A percentile compares a stretch with the other conserved stretches of the same genome.
Evolutionary conservation across 306 rosid genomes (phyloP).

Genomic region (Medicago arabica): DNA sequence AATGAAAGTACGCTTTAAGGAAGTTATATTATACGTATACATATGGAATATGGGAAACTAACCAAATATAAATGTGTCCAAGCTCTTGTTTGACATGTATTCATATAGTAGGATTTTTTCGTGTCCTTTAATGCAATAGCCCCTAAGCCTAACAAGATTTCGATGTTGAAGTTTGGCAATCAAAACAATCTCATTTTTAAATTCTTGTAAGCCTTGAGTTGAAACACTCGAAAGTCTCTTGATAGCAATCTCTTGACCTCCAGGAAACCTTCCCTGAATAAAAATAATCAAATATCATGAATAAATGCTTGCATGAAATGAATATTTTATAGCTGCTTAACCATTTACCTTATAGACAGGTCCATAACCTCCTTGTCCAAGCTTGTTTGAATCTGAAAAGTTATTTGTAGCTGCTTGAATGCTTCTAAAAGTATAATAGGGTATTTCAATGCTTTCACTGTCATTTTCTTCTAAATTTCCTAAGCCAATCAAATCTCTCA

Average conservation of each 20-base stretch:
- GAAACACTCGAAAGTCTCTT: constrained; percentile 60
- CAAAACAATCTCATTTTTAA: constrained; percentile 2
- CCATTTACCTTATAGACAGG: constrained; percentile 57
- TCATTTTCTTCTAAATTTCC: constrained; percentile 42
- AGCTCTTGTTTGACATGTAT: constrained; percentile 57
- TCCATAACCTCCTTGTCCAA: constrained; percentile 70
- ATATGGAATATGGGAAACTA: constrained; percentile 5
- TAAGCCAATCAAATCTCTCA: constrained; percentile 42
- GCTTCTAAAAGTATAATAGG: constrained; percentile 44
- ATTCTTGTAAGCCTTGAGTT: constrained; percentile 46
- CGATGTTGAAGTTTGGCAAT: constrained; percentile 5
- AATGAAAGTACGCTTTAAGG: background rate
- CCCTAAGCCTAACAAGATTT: constrained; percentile 57
- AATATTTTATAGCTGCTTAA: background rate
- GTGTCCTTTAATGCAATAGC: constrained; percentile 48
- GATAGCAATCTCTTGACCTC: constrained; percentile 50
- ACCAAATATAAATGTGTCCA: constrained; percentile 62
- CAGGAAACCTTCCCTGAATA: constrained; percentile 46
- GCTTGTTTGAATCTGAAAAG: constrained; percentile 48
- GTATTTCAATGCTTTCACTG: constrained; percentile 35
- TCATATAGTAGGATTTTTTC: constrained; percentile 63
- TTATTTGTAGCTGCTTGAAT: constrained; percentile 51
- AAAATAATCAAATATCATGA: background rate
- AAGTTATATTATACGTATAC: background rate
- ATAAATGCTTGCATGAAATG: background rate